Base-by-base conservation (phyloP, 495 filamentous ascomycete genomes). In the Podospora pseudocomata region DNA sequence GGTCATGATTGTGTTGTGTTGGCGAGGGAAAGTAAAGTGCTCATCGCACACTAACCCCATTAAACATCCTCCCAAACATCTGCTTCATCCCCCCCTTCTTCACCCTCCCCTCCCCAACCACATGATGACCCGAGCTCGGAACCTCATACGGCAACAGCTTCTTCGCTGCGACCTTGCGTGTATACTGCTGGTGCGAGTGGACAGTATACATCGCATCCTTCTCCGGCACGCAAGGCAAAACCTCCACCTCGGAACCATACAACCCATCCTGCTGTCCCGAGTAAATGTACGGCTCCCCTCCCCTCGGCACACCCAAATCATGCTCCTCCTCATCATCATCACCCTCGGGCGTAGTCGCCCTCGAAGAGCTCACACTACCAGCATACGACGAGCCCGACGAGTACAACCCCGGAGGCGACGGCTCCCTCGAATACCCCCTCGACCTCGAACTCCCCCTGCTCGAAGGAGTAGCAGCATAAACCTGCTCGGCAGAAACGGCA, bases 61-160 rank as follows among this genome's bases (percentile, higher is more conserved):
- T 78, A 64, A 81, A 80, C 55, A 82, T 77, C 34, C 81, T 73
- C 2, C 80, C 79, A 69, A 80, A 75, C 69, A 83, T 19, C 55
- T 58, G n/a, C 23, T 26, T 26, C 55, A 58, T 58, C 19, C n/a
- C 72, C 59, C 80, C 78, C 39, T 76, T 75, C 77, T 83, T 83
- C 53, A 76, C 70, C 44, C 75, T 75, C 55, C 71, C 74, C 20
- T 75, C 73, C 57, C 78, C 49, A 27, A 1, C 76, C 68, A 82
- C 80, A 32, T 82, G 59, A 23, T 23, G 23, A 23, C 23, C 23
- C 54, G 71, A 71, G 64, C 76, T 76, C 62, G 80, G 70, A 63
- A 85, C 83, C 73, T 85, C 82, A 70, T 82, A 84, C 6, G 82
- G 80, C 5, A 85, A 77, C 64, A 78, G 69, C 56, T 75, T 73